Conservation (phyloP, 768 basidiomycete genomes). For the Boletus sensibilis region DNA sequence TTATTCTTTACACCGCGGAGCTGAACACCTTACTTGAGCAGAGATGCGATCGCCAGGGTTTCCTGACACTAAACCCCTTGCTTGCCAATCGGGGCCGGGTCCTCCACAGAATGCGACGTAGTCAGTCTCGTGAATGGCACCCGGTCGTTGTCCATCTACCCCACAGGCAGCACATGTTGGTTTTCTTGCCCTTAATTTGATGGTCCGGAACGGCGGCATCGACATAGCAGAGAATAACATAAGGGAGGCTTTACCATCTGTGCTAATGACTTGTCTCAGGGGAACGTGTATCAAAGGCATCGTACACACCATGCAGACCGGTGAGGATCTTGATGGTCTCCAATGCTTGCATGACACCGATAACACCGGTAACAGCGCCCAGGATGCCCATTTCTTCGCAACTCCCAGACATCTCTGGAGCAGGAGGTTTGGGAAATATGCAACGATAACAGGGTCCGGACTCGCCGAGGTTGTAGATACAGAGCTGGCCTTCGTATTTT, state of each 20-base stretch:
- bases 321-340: constrained; percentile 81
- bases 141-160: constrained; percentile 40
- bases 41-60: constrained; percentile 42
- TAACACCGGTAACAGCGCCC: constrained; percentile 85
- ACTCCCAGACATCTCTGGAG: constrained; percentile 58
- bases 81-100: constrained; percentile 61
- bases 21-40: constrained; percentile 38
- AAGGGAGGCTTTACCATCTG: constrained; percentile 63
- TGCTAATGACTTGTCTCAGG: constrained; percentile 4
- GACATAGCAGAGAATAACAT: constrained; percentile 74
- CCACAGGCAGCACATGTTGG: constrained; percentile 78
- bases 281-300: not conserved
- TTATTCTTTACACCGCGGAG: not conserved
- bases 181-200: constrained; percentile 76
- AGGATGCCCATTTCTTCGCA: constrained; percentile 91
- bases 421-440: constrained; percentile 81
- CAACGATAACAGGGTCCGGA: constrained; percentile 92
- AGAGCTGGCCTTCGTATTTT: constrained; percentile 78
- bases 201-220: constrained; percentile 69
- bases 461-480: constrained; percentile 65
- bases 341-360: constrained; percentile 86
- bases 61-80: constrained; percentile 47
- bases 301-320: constrained; percentile 57
- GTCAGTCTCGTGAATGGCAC: constrained; percentile 56
- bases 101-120: constrained; percentile 90